Conservation (phyloP, 2,329 filamentous ascomycete species). For the Sarocladium brachiariae region DNA sequence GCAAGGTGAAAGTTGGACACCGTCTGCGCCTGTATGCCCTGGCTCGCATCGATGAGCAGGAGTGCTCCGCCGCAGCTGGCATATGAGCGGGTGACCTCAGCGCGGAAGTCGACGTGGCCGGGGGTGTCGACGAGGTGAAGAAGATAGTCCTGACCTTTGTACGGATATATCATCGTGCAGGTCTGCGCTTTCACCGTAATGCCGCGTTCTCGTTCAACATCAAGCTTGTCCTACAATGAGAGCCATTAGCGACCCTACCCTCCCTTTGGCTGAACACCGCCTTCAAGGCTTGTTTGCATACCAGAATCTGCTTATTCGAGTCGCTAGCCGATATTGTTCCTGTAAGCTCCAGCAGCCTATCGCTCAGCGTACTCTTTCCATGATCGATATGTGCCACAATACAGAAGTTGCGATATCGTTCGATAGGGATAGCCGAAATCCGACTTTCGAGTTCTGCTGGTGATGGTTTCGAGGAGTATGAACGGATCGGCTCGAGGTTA, state of each 20-base stretch:
- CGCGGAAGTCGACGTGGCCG: constrained; percentile 94
- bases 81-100: constrained; percentile 92
- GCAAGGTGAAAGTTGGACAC: constrained; percentile 98
- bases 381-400: constrained; percentile 99
- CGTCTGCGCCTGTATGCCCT: constrained; percentile 95
- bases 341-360: constrained; percentile 86
- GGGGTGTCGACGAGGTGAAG: constrained; percentile 95
- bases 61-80: constrained; percentile 91
- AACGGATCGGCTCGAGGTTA: neutral
- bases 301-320: constrained; percentile 84
- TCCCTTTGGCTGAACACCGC: neutral
- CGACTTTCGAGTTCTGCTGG: constrained; percentile 34
- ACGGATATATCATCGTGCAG: constrained; percentile 92
- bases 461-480: constrained; percentile 20
- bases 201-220: constrained; percentile 90
- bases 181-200: constrained; percentile 99
- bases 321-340: constrained; percentile 80
- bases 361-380: constrained; percentile 93
- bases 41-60: constrained; percentile 88
- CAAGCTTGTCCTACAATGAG: constrained; percentile 68
- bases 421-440: constrained; percentile 69
- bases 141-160: constrained; percentile 81
- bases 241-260: neutral
- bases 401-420: constrained; percentile 88
- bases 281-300: constrained; percentile 16